Conservation (phyloP, 1,284 basidiomycete species). For the Fomes fomentarius region DNA sequence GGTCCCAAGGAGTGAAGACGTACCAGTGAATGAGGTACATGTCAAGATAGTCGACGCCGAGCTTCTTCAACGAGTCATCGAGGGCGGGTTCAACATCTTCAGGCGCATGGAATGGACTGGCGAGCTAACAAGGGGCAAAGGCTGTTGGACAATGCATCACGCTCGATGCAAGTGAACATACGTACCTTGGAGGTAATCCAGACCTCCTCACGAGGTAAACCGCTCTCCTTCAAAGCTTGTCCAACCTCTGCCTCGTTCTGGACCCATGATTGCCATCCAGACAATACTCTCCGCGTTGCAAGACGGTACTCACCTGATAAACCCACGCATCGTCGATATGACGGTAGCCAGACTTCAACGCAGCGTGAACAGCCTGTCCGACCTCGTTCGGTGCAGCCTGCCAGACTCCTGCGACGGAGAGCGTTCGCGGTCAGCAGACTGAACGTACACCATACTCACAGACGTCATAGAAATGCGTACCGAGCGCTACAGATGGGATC, state of each 20-base stretch:
- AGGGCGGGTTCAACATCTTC: conserved; percentile 69
- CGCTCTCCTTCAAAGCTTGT: conserved; percentile 43
- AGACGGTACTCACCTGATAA: conserved; percentile 49
- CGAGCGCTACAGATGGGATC: conserved; percentile 65
- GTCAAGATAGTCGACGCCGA: conserved; percentile 81
- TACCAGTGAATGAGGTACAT: conserved; percentile 86
- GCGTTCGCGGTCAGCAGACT: not conserved
- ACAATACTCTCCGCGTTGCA: not conserved
- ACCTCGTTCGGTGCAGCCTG: conserved; percentile 57
- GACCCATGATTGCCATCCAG: not conserved
- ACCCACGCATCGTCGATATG: conserved; percentile 81
- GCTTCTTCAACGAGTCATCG: conserved; percentile 66
- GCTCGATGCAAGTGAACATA: no score
- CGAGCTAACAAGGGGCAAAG: no score
- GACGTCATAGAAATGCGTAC: conserved; percentile 38
- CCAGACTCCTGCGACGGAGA: conserved; percentile 55
- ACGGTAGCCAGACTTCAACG: conserved; percentile 63
- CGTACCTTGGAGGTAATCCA: conserved; percentile 55
- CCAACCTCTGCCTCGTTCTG: conserved; percentile 59
- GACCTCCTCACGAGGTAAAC: conserved; percentile 44
- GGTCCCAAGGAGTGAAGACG: conserved; percentile 19
- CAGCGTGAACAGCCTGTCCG: conserved; percentile 62
- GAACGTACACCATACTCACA: not conserved
- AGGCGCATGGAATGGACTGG: conserved; percentile 70
- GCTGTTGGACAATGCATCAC: no score